Percentiles rank a stretch among this genome's conserved stretches.
Evolutionary conservation across 441 rosid species (phyloP).

Genomic region (Syzygium syzygioides): DNA sequence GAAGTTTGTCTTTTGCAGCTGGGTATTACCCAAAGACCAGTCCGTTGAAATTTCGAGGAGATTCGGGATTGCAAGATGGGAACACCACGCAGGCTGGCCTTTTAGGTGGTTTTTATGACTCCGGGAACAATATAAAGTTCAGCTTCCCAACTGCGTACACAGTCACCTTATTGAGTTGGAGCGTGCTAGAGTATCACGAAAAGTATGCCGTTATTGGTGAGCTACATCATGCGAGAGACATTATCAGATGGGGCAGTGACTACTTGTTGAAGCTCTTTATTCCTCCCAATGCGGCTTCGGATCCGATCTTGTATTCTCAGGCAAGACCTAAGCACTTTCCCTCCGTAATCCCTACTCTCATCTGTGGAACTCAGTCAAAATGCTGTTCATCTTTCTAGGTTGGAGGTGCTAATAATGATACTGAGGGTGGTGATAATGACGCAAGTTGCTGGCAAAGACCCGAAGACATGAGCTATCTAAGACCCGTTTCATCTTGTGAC

Average conservation of each 20-base stretch:
- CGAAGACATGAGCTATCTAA: conserved; percentile 45
- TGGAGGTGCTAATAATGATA: conserved; percentile 30
- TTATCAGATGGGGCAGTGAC: conserved; percentile 53
- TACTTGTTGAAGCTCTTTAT: conserved; percentile 47
- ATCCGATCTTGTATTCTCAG: conserved; percentile 43
- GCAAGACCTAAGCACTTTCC: conserved; percentile 20
- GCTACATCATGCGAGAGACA: conserved; percentile 54
- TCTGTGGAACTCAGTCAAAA: neutral
- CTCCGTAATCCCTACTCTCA: neutral
- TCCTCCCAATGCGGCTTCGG: conserved; percentile 18
- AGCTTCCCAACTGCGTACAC: conserved; percentile 57
- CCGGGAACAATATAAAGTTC: conserved; percentile 56
- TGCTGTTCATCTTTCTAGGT: conserved; percentile 24
- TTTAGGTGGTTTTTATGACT: conserved; percentile 57
- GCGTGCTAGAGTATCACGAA: conserved; percentile 49
- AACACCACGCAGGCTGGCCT: conserved; percentile 23
- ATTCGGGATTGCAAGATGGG: conserved; percentile 51
- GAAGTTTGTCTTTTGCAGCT: conserved; percentile 22
- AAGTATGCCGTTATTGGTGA: conserved; percentile 46
- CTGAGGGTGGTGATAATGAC: conserved; percentile 19
- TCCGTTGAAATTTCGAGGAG: conserved; percentile 45
- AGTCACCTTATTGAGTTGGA: conserved; percentile 58
- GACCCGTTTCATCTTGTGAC: conserved; percentile 38
- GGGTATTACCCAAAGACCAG: conserved; percentile 39
- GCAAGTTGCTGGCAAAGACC: conserved; percentile 62